These are phyloP conservation scores for Tolypocladium inflatum DNA, from an alignment of 2,329 filamentous ascomycete genomes.

Conservation along the genomic window DNA sequence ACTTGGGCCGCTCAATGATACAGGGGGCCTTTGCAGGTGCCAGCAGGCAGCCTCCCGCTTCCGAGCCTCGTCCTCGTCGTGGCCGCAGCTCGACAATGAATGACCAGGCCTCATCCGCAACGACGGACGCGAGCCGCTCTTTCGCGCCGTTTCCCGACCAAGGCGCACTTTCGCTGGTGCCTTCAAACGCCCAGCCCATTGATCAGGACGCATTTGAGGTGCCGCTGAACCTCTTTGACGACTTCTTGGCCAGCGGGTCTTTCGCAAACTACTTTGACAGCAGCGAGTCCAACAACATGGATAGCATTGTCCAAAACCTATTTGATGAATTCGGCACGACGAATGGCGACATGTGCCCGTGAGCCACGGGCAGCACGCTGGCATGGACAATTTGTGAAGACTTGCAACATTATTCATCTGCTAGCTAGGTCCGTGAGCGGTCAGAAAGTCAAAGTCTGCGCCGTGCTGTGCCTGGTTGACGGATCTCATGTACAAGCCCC, in stretches of 20 bases:
- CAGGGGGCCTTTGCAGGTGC: conserved; percentile 5
- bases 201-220: conserved; percentile 11
- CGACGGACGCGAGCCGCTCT: not conserved
- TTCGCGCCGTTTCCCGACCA: not conserved
- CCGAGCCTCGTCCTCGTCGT: not conserved
- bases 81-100: not conserved
- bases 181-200: not conserved
- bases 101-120: not conserved
- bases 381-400: not conserved
- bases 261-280: conserved; percentile 18
- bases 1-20: conserved; percentile 21
- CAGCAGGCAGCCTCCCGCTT: not conserved
- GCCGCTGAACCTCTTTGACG: conserved; percentile 10
- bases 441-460: conserved; percentile 54
- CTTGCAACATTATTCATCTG: not conserved
- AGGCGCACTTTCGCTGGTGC: not conserved
- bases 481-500: conserved; percentile 47
- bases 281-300: conserved; percentile 18
- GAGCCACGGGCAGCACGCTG: not conserved
- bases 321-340: conserved; percentile 18
- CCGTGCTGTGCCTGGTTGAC: conserved; percentile 52
- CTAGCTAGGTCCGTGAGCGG: conserved; percentile 25
- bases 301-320: conserved; percentile 21
- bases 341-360: not conserved
- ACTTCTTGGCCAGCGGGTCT: conserved; percentile 12